These are phyloP conservation scores for Sporothrix luriei DNA, from an alignment of 2,329 filamentous ascomycete genomes.

Conservation along the genomic window DNA sequence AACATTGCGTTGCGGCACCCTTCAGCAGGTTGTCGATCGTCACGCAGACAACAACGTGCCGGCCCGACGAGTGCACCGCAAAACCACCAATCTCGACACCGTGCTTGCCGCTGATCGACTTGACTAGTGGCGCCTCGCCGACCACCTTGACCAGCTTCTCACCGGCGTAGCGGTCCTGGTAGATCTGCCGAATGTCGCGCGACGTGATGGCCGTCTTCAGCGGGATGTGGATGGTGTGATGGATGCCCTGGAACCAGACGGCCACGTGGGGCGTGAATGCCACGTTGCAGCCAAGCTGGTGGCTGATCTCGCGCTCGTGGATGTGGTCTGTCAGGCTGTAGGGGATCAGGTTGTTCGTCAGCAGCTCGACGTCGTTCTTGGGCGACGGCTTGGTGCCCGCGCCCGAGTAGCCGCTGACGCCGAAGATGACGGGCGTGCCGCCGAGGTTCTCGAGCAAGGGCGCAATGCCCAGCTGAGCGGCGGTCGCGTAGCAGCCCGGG, in stretches of 20 bases:
- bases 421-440: conserved; percentile 80
- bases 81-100: conserved; percentile 94
- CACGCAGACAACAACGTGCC: conserved; percentile 89
- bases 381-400: conserved; percentile 91
- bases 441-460: conserved; percentile 76
- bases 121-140: conserved; percentile 84
- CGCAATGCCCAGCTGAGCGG: conserved; percentile 84
- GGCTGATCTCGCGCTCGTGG: conserved; percentile 87
- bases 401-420: conserved; percentile 90
- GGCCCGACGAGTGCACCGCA: conserved; percentile 85
- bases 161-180: conserved; percentile 93
- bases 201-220: conserved; percentile 84
- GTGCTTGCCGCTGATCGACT: conserved; percentile 80
- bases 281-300: conserved; percentile 70
- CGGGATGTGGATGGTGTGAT: conserved; percentile 87
- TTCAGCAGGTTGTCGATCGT: conserved; percentile 94
- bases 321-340: conserved; percentile 93
- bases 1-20: conserved; percentile 88
- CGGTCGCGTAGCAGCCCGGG: conserved; percentile 94
- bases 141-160: conserved; percentile 93
- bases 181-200: conserved; percentile 88
- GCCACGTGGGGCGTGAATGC: conserved; percentile 93
- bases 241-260: conserved; percentile 96
- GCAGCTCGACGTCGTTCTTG: conserved; percentile 85
- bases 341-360: conserved; percentile 85